Conservation (phyloP, 176 grass and related monocot species). For the Alopecurus myosuroides region DNA sequence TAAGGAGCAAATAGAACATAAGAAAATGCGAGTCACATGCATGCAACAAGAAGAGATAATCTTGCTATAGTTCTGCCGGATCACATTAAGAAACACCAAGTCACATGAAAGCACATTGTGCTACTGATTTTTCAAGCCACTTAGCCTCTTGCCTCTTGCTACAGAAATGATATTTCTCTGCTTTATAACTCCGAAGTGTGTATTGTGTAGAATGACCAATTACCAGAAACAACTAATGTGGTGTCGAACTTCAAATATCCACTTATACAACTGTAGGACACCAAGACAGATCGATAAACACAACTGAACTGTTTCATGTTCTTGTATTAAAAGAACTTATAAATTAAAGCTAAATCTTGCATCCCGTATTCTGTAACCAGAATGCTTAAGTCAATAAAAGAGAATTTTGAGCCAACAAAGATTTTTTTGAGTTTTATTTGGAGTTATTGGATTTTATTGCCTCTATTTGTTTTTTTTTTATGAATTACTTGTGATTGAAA, state of each 20-base stretch:
- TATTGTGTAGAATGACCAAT: not conserved
- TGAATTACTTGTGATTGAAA: no score
- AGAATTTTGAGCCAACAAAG: no score
- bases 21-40: not conserved
- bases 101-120: no score
- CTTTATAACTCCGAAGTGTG: constrained; percentile 12
- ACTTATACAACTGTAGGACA: not conserved
- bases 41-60: not conserved
- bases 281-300: not conserved
- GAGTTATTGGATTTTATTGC: no score
- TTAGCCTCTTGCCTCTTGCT: not conserved
- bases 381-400: no score
- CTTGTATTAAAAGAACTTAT: not conserved
- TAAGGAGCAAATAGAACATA: not conserved
- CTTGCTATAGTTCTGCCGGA: not conserved
- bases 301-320: not conserved
- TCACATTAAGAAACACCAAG: not conserved
- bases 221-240: not conserved
- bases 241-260: not conserved
- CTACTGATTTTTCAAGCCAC: not conserved
- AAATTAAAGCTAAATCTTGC: not conserved
- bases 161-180: constrained; percentile 10
- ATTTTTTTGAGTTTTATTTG: no score
- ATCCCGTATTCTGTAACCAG: no score
- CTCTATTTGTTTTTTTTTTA: no score